Percentiles rank a stretch among this genome's conserved stretches.
Conservation (phyloP, 2,329 filamentous ascomycete species). For the Hymenoscyphus scutula region DNA sequence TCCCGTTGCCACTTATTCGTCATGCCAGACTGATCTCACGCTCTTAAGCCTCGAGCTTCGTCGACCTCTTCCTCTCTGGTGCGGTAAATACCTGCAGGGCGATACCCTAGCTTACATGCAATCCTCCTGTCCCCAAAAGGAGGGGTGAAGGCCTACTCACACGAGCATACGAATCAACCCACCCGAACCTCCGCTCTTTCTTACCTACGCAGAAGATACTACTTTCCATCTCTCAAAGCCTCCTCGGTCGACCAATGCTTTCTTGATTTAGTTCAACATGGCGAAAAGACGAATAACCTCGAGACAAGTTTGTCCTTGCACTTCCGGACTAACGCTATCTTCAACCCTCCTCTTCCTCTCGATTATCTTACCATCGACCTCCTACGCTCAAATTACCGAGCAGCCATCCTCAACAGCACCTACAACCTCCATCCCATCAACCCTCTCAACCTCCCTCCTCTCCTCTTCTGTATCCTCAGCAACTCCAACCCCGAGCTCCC, state of each 20-base stretch:
- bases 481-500: constrained; percentile 1
- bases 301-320: constrained; percentile 22
- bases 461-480: constrained; percentile 9
- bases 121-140: neutral
- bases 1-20: neutral
- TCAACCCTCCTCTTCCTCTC: constrained; percentile 28
- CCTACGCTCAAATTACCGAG: constrained; percentile 27
- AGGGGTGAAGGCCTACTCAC: neutral
- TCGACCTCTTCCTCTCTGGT: neutral
- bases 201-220: neutral
- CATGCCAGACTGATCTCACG: neutral
- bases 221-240: too few species aligned
- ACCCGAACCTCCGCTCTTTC: neutral
- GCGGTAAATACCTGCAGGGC: neutral
- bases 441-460: constrained; percentile 17
- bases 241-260: too few species aligned
- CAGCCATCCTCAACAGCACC: constrained; percentile 7
- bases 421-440: constrained; percentile 15
- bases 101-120: neutral
- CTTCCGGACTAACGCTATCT: constrained; percentile 22
- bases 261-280: constrained; percentile 12
- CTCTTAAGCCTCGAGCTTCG: neutral
- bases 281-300: constrained; percentile 8
- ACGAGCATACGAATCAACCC: neutral
- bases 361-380: constrained; percentile 25